Percentiles rank a stretch among this genome's conserved stretches.
Conservation (phyloP, 2,329 filamentous ascomycete genomes). For the Cladosporium sphaerospermum region DNA sequence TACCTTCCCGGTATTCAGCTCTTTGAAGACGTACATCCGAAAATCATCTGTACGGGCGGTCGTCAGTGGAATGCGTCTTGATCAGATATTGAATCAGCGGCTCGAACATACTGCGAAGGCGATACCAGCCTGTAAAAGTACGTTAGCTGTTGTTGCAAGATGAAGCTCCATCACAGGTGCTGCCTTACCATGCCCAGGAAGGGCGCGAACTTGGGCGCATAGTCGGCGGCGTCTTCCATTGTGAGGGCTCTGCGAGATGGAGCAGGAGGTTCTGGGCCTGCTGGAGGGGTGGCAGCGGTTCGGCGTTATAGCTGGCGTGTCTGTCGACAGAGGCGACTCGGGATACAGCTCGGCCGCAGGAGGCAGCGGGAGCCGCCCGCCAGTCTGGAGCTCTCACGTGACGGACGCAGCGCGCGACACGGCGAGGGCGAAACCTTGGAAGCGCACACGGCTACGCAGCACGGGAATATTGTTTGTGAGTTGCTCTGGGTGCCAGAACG, state of each 20-base stretch:
- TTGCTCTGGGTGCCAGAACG: no score
- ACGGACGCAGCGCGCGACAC: no score
- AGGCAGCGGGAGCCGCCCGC: no score
- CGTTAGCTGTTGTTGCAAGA: slow-evolving; percentile 30
- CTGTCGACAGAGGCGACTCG: no score
- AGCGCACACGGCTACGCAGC: no score
- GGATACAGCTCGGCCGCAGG: neutral
- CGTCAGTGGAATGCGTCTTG: slow-evolving; percentile 4
- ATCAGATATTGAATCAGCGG: neutral
- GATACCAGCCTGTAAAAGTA: slow-evolving; percentile 60
- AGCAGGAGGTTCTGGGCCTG: neutral
- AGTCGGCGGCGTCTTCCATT: slow-evolving; percentile 3
- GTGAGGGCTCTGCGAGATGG: neutral
- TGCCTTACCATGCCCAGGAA: slow-evolving; percentile 77
- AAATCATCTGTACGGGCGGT: slow-evolving; percentile 56
- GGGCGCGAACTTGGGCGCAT: slow-evolving; percentile 72
- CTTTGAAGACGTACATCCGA: slow-evolving; percentile 59
- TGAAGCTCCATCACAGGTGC: neutral
- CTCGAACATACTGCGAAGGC: slow-evolving; percentile 53
- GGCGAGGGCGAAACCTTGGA: no score
- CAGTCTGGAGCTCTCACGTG: no score
- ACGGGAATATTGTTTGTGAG: no score
- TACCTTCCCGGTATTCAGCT: slow-evolving; percentile 17
- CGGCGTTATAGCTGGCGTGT: no score
- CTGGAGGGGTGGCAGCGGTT: no score